Conservation (phyloP, 192 early-diverging fungal species). For the Lunasporangiospora selenospora region DNA sequence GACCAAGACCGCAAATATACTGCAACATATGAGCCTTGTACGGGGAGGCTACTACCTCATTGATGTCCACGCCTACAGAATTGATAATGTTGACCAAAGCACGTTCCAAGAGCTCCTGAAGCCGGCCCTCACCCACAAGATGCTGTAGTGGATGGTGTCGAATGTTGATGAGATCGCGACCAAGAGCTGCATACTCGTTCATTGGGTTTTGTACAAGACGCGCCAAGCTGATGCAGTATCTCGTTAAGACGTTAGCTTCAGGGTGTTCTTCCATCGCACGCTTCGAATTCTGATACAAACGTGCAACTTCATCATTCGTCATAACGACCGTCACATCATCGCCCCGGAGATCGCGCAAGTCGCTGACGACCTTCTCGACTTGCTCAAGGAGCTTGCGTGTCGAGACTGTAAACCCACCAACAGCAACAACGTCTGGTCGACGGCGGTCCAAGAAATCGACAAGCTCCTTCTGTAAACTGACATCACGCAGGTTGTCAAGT, state of each 20-base stretch:
- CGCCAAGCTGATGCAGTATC: conserved; percentile 88
- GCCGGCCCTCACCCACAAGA: conserved; percentile 66
- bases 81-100: conserved; percentile 90
- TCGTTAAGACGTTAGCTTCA: conserved; percentile 67
- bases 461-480: conserved; percentile 55
- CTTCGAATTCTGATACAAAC: conserved; percentile 83
- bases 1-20: conserved; percentile 93
- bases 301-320: conserved; percentile 89
- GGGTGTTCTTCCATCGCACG: conserved; percentile 75
- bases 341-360: conserved; percentile 51
- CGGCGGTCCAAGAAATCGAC: conserved; percentile 63
- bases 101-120: conserved; percentile 77
- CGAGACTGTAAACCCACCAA: conserved; percentile 78
- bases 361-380: conserved; percentile 61
- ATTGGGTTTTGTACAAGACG: conserved; percentile 87
- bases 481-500: conserved; percentile 64
- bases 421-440: conserved; percentile 78
- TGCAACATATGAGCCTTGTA: conserved; percentile 79
- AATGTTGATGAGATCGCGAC: conserved; percentile 67
- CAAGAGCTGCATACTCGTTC: conserved; percentile 80
- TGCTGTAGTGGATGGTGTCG: conserved; percentile 79
- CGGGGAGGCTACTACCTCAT: conserved; percentile 68
- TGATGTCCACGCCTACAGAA: conserved; percentile 89
- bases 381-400: conserved; percentile 79
- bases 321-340: conserved; percentile 70